Evolutionary conservation across 345 rosid genomes (phyloP).

Genomic region (Mallotus nudiflorus): DNA sequence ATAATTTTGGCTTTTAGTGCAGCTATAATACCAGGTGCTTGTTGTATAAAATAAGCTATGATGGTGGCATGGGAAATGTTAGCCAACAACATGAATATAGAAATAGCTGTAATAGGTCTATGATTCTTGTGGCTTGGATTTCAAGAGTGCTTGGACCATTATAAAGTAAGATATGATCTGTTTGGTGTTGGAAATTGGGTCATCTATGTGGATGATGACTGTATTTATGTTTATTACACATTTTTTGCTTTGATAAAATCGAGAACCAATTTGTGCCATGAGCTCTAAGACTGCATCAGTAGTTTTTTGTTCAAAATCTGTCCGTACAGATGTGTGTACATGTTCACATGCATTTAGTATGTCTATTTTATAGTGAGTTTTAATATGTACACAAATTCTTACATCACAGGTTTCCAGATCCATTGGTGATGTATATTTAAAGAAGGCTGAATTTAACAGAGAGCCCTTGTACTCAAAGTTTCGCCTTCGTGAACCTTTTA

Average conservation of each 20-base stretch:
- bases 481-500: constrained; percentile 36
- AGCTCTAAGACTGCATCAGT: neutral
- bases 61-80: no score
- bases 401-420: constrained; percentile 34
- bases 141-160: neutral
- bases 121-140: neutral
- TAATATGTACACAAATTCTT: neutral
- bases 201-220: no score
- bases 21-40: neutral
- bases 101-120: neutral
- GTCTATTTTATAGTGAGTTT: neutral
- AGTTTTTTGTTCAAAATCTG: neutral
- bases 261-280: neutral
- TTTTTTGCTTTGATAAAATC: neutral
- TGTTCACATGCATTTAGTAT: neutral
- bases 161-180: neutral
- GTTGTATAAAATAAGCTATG: neutral
- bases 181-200: neutral
- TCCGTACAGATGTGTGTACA: neutral
- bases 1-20: neutral
- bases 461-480: constrained; percentile 31
- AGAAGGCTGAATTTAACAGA: constrained; percentile 37
- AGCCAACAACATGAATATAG: neutral
- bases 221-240: no score
- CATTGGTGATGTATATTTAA: constrained; percentile 34